A percentile compares a stretch with the other conserved stretches of the same genome.
Conservation (phyloP, 2,329 filamentous ascomycete genomes). For the Fusarium sp. region DNA sequence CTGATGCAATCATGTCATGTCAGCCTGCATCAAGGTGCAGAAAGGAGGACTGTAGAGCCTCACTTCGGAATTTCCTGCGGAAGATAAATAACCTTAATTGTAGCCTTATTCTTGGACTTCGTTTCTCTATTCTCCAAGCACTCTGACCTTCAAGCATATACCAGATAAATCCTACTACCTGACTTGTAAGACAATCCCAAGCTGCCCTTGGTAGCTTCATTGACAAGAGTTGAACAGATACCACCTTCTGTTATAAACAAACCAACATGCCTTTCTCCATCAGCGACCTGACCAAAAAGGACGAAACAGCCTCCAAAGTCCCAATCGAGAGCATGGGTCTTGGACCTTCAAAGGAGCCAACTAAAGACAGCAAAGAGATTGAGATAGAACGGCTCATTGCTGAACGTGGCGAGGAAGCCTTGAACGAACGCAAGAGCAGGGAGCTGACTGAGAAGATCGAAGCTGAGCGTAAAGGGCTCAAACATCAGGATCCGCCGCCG, state of each 20-base stretch:
- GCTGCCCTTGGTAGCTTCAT: not conserved
- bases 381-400: not conserved
- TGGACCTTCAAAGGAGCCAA: not conserved
- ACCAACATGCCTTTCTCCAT: conserved; percentile 14
- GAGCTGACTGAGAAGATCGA: not conserved
- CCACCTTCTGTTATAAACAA: not conserved
- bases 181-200: not conserved
- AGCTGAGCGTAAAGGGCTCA: not conserved
- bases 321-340: not conserved
- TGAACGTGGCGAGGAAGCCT: not conserved
- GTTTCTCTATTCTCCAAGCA: not conserved
- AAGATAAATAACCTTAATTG: not conserved
- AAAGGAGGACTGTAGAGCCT: not conserved
- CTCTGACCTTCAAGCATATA: not conserved
- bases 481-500: not conserved
- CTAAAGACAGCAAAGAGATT: not conserved
- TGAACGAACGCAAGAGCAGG: not conserved
- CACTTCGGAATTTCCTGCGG: not conserved
- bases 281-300: conserved; percentile 1
- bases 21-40: conserved; percentile 6
- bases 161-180: fast-evolving
- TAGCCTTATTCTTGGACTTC: not conserved
- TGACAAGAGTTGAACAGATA: no score
- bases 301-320: conserved; percentile 10
- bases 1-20: not conserved